Evolutionary conservation across 345 rosid species (phyloP).

Genomic region (Noccaea caerulescens): DNA sequence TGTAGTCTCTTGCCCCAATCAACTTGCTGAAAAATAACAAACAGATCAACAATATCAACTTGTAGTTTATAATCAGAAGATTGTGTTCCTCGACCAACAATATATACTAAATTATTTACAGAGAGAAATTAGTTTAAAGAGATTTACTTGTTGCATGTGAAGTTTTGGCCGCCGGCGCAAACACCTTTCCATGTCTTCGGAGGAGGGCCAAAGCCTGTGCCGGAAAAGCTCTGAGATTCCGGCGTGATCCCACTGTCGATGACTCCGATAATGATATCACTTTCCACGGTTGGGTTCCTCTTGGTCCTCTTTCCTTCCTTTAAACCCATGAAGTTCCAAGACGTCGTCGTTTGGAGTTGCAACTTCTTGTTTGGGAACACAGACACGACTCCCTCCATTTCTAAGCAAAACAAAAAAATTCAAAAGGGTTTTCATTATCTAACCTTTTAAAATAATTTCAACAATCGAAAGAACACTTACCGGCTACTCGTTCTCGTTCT

Average conservation of each 20-base stretch:
- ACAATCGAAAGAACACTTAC: conserved; percentile 38
- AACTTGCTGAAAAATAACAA: conserved; percentile 26
- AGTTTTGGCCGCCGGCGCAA: conserved; percentile 47
- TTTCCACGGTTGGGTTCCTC: conserved; percentile 20
- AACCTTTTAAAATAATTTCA: neutral
- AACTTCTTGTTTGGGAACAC: conserved; percentile 49
- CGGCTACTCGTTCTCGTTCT: conserved; percentile 49
- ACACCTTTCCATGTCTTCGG: conserved; percentile 57
- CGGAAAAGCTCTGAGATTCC: conserved; percentile 53
- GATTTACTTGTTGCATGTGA: conserved; percentile 61
- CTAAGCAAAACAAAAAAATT: conserved; percentile 24
- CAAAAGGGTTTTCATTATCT: neutral
- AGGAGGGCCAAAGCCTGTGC: conserved; percentile 53
- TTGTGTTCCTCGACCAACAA: neutral
- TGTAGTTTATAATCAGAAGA: neutral
- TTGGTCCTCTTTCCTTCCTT: conserved; percentile 19
- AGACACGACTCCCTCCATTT: conserved; percentile 49
- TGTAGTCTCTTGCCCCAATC: conserved; percentile 42
- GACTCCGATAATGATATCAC: conserved; percentile 50
- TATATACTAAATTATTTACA: neutral
- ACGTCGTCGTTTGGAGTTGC: conserved; percentile 55
- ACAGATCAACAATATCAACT: conserved; percentile 8
- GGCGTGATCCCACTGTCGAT: conserved; percentile 54
- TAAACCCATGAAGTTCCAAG: conserved; percentile 64
- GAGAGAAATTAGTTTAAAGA: neutral